These are phyloP conservation scores for Blastocystis hominis DNA, from an alignment of 352 stramenopile genomes.

Conservation along the genomic window DNA sequence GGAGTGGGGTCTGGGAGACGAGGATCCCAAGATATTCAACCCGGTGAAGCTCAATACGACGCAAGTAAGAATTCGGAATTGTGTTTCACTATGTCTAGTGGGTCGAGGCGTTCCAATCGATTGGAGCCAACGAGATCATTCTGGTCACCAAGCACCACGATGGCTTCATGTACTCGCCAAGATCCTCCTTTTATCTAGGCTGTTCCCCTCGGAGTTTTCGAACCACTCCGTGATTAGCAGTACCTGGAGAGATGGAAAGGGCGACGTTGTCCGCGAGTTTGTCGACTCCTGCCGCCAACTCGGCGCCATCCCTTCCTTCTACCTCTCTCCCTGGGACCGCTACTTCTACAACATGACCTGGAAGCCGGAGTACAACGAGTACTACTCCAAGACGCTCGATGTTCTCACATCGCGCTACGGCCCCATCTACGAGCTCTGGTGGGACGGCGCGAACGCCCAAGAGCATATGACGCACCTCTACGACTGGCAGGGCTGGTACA, in stretches of 20 bases:
- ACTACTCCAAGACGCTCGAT: slow-evolving; percentile 48
- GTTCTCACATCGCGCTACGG: slow-evolving; percentile 37
- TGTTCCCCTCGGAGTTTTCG: slow-evolving; percentile 42
- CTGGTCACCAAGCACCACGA: slow-evolving; percentile 57
- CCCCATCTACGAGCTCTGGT: slow-evolving; percentile 57
- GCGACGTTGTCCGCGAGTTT: slow-evolving; percentile 52
- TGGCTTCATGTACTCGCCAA: slow-evolving; percentile 28
- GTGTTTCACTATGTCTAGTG: background rate
- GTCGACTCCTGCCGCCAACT: slow-evolving; percentile 31
- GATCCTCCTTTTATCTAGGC: background rate
- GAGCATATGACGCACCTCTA: slow-evolving; percentile 49
- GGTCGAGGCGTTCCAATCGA: slow-evolving; percentile 37
- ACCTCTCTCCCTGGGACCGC: slow-evolving; percentile 56
- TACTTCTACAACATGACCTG: slow-evolving; percentile 59
- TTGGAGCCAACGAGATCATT: slow-evolving; percentile 49
- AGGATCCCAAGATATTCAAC: slow-evolving; percentile 57
- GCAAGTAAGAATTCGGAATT: background rate
- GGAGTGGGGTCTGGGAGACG: slow-evolving; percentile 49
- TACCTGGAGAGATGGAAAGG: slow-evolving; percentile 56
- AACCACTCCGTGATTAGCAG: slow-evolving; percentile 42
- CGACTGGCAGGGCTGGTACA: slow-evolving; percentile 57
- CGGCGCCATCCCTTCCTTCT: slow-evolving; percentile 34
- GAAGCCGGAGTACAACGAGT: slow-evolving; percentile 58
- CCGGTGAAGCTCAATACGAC: slow-evolving; percentile 54
- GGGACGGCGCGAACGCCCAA: slow-evolving; percentile 51